Evolutionary conservation across 805 yeast genomes (phyloP), one percentile per base, ranked within the genome.

Genomic region (Teunomyces pallodes): DNA sequence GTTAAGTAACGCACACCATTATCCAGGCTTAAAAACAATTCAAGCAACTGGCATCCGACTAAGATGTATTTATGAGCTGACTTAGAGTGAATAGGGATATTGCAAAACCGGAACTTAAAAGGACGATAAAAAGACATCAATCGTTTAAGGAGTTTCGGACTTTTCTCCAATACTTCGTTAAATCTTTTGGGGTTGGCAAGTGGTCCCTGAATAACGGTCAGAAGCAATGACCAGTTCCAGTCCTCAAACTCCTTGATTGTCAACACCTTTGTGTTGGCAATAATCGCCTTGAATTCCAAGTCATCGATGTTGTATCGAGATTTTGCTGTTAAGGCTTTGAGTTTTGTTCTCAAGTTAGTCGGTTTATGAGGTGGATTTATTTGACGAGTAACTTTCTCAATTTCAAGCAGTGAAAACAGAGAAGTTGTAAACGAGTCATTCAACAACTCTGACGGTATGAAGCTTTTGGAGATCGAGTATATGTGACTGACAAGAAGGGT

Each of bases 111-210:
- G 57, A 84, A 82, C 66, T 95, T 91, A 69, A 91, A 86, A 0
- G 99, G 99, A 46, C 98, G 75, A 62, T 83, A 92, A 62, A 92
- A 94, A 1, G 96, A 87, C 56, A 91, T 64, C 24, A 94, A 63
- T 47, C 97, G 70, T 60, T 92, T 91, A 61, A 91, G 75, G 58
- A 94, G 89, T 58, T 91, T 92, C 0, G 97, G 90, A 2, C 86
- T 84, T 56, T 79, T 82, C 40, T 73, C 76, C 31, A 83, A 75
- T 1, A 86, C 72, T 48, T 92, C 98, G 29, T 90, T 96, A 38
- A 94, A 74, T 43, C 89, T 72, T 53, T 74, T 80, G 0, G 87
- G 84, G 57, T 81, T 84, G 49, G 80, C 65, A n/a, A 94, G 66
- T 0, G 97, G 96, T 0, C 97, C 97, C 55, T 79, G 84, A 55